Base-by-base conservation (phyloP, 2,329 filamentous ascomycete genomes). In the Paracoccidioides brasiliensis region DNA sequence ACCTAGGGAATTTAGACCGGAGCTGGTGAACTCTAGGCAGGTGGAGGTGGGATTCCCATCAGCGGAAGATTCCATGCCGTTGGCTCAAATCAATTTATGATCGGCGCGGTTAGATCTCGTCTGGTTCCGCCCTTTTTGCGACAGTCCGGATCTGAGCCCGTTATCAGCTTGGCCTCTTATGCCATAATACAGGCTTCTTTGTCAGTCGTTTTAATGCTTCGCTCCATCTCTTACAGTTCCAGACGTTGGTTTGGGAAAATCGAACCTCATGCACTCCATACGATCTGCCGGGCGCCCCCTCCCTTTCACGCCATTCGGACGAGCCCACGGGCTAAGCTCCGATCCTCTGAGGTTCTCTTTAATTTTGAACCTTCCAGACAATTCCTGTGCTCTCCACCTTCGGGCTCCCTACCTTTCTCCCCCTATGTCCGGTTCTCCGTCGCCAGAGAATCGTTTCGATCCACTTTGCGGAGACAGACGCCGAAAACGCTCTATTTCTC, bases 361-460 rank as follows among this genome's bases (percentile, higher is more conserved):
- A 49, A 62, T 65, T 54, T 59, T 64, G 57, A 63, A 58, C 52
- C 55, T 63, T 55, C 59, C 64, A 43, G 62, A 64, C 58, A 55
- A 59, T 48, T 55, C 53, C 32, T 59, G 44, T 22, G 30, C 52
- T 37, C 52, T 57, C 57, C 63, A 61, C 60, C 60, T 57, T 55
- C 62, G 62, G 60, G 63, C 62, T 52, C 63, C 63, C 55, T 64
- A 66, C 41, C 66, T 65, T 45, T 66, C 65, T 58, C 66, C 66
- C 60, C 66, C 66, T 63, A 68, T 68, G 66, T 67, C 66, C 54
- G 64, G 65, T 56, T 66, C 66, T 57, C 64, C 64, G 33, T 63
- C 65, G 56, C 64, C 63, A 53, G 63, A 64, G 51, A 60, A 58
- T 38, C 64, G 59, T 54, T 52, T 58, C 54, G 59, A 64, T 57